Conservation (phyloP, 2,329 filamentous ascomycete genomes). For the Annulohypoxylon truncatum region DNA sequence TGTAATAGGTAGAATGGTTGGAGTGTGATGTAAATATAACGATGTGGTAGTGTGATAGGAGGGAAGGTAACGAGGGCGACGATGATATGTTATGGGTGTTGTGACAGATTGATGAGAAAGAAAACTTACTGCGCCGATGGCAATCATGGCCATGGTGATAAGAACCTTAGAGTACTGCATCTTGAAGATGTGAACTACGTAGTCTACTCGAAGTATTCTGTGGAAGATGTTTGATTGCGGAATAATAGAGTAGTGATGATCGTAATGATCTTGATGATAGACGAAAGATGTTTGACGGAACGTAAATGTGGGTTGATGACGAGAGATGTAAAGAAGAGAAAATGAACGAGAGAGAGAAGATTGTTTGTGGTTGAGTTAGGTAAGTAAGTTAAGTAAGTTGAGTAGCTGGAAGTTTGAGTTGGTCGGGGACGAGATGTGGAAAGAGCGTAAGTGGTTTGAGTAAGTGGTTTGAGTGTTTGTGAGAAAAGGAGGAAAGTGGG, state of each 20-base stretch:
- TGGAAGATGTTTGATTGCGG: conserved; percentile 6
- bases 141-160: conserved; percentile 41
- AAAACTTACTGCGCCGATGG: conserved; percentile 46
- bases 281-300: conserved; percentile 34
- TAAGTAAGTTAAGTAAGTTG: background rate
- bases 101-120: background rate
- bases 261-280: conserved; percentile 24
- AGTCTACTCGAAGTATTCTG: conserved; percentile 24
- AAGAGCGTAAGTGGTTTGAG: background rate
- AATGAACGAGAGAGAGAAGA: background rate
- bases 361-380: conserved; percentile 20
- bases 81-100: background rate
- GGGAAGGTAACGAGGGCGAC: background rate
- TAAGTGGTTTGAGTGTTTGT: conserved; percentile 1
- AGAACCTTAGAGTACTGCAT: conserved; percentile 48
- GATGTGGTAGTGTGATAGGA: background rate
- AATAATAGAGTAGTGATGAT: conserved; percentile 24
- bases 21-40: too few relatives aligned
- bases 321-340: conserved; percentile 14
- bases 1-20: background rate
- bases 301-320: background rate
- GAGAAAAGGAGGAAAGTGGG: conserved; percentile 14
- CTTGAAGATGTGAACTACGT: conserved; percentile 36
- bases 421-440: background rate
- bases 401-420: background rate